Percentiles rank a stretch among this genome's conserved stretches.
Evolutionary conservation across 192 early-diverging fungal species (phyloP).

Genomic region (Coemansia sp.): DNA sequence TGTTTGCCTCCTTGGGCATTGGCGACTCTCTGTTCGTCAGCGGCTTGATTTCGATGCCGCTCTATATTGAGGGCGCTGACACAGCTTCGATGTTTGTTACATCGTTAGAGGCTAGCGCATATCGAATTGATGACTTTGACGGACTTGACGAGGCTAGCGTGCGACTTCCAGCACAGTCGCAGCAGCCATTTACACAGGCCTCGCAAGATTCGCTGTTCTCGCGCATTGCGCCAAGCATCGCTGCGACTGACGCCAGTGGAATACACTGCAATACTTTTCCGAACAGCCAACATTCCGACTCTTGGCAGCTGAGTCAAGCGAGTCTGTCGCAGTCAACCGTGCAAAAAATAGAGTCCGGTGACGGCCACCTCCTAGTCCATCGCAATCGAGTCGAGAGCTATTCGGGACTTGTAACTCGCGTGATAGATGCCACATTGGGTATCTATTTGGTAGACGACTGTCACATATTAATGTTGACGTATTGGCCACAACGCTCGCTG

Average conservation of each 20-base stretch:
- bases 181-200: conserved; percentile 26
- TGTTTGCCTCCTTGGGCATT: conserved; percentile 21
- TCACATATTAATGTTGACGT: conserved; percentile 39
- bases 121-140: conserved; percentile 31
- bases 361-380: conserved; percentile 24
- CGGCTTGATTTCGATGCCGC: conserved; percentile 9
- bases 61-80: neutral
- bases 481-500: conserved; percentile 38
- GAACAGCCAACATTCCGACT: neutral
- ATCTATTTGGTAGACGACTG: conserved; percentile 40
- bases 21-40: conserved; percentile 36
- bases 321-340: neutral
- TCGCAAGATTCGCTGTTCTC: conserved; percentile 32
- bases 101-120: conserved; percentile 10
- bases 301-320: neutral
- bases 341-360: neutral
- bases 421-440: conserved; percentile 36
- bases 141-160: conserved; percentile 21
- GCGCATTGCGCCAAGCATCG: conserved; percentile 14
- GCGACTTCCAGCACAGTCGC: conserved; percentile 3
- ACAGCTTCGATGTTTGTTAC: conserved; percentile 14
- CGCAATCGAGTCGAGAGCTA: conserved; percentile 41
- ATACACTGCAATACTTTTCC: neutral
- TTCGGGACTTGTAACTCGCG: conserved; percentile 31
- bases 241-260: neutral